Evolutionary conservation across 225 moss, liverwort and hornwort genomes (phyloP).

Genomic region (Straminergon stramineum): DNA sequence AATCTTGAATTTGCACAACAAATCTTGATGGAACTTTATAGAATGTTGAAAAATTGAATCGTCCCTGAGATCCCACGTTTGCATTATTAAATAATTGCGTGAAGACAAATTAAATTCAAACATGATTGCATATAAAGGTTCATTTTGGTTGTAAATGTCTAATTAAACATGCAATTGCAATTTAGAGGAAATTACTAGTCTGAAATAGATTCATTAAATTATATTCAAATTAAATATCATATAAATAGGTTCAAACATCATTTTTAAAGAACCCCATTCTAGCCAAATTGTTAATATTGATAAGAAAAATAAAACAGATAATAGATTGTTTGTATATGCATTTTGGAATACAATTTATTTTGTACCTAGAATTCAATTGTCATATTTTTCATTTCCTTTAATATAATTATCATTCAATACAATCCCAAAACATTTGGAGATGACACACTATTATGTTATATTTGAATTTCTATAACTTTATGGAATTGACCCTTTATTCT

Average conservation of each 20-base stretch:
- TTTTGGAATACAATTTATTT: neutral
- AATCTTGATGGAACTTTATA: too few relatives aligned
- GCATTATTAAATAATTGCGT: too few relatives aligned
- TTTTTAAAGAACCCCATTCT: too few relatives aligned
- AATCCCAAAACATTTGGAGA: neutral
- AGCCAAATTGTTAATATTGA: neutral
- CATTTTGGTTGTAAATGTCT: too few relatives aligned
- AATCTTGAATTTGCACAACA: too few relatives aligned
- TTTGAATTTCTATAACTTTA: neutral
- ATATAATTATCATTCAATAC: neutral
- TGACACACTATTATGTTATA: neutral
- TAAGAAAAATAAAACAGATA: neutral
- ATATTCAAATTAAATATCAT: neutral
- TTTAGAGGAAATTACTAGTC: neutral
- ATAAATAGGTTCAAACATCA: neutral
- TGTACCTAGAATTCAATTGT: too few relatives aligned
- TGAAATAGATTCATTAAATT: neutral
- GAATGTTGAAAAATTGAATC: too few relatives aligned
- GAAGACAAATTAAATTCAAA: too few relatives aligned
- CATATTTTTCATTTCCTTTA: neutral
- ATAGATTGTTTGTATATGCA: neutral
- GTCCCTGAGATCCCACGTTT: too few relatives aligned
- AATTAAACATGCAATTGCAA: neutral
- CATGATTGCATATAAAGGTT: too few relatives aligned
- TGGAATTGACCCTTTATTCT: neutral